These are phyloP conservation scores for Thielaviopsis euricoi DNA, from an alignment of 2,329 filamentous ascomycete genomes.

Conservation along the genomic window DNA sequence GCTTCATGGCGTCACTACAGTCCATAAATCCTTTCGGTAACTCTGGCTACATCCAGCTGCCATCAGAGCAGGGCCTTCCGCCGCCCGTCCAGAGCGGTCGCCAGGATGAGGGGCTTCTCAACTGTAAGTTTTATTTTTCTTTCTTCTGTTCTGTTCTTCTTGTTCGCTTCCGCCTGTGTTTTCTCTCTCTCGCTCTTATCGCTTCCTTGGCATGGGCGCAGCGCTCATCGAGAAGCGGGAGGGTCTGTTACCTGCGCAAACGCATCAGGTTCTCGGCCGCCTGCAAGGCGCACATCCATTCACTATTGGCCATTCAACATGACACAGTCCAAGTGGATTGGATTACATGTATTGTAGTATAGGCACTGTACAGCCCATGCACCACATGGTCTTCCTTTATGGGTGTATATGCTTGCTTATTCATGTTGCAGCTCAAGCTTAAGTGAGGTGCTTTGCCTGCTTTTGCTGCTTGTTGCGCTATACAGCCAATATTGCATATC, in stretches of 20 bases:
- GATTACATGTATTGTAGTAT: background rate
- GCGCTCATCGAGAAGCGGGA: no score
- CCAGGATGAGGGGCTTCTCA: constrained; percentile 91
- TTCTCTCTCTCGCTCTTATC: background rate
- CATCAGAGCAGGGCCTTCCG: constrained; percentile 26
- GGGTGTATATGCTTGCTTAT: background rate
- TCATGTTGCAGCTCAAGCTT: background rate
- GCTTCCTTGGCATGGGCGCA: no score
- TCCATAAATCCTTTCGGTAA: constrained; percentile 77
- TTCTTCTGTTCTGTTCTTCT: constrained; percentile 11
- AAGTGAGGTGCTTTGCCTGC: background rate
- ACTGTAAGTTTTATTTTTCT: constrained; percentile 48
- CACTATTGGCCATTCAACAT: background rate
- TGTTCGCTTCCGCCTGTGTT: no score
- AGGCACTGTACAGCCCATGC: background rate
- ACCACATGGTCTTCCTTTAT: background rate
- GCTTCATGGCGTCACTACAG: constrained; percentile 65
- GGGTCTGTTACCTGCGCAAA: background rate
- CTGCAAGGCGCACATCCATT: background rate
- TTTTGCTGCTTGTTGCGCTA: background rate
- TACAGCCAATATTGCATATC: background rate
- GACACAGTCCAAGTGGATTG: background rate
- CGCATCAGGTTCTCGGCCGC: background rate
- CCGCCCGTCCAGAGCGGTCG: constrained; percentile 61
- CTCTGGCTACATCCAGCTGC: constrained; percentile 77